A percentile compares a stretch with the other conserved stretches of the same genome.
These are phyloP conservation scores for Tylopilus felleus DNA, from an alignment of 768 basidiomycete genomes.

Conservation along the genomic window DNA sequence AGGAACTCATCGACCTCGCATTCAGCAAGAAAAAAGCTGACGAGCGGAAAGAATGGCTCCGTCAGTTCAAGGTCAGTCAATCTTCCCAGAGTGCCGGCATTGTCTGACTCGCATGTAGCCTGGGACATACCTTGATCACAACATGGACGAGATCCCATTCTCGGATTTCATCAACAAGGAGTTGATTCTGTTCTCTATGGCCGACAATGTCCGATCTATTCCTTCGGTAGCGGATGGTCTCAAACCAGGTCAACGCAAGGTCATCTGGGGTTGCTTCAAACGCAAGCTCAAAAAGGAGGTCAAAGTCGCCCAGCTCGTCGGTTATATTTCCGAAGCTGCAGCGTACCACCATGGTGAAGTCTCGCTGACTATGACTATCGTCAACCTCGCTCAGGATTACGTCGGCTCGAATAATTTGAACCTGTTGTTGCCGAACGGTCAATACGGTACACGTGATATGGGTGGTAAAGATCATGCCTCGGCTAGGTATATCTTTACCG, in stretches of 20 bases:
- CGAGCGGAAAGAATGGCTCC: constrained; percentile 96
- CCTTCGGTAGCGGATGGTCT: constrained; percentile 91
- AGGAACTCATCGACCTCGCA: constrained; percentile 89
- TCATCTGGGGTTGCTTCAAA: constrained; percentile 95
- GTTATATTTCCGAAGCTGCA: constrained; percentile 91
- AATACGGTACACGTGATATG: constrained; percentile 90
- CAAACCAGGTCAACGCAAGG: constrained; percentile 97
- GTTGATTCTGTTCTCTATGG: constrained; percentile 98
- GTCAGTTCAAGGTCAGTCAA: constrained; percentile 74
- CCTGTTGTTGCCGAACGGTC: constrained; percentile 82
- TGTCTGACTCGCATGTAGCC: constrained; percentile 48
- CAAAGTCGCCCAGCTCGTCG: constrained; percentile 95
- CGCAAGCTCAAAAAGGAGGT: constrained; percentile 88
- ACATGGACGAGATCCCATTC: constrained; percentile 78
- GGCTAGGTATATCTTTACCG: constrained; percentile 93
- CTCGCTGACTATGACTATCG: constrained; percentile 83
- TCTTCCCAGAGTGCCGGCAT: not conserved
- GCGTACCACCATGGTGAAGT: constrained; percentile 97
- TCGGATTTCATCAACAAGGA: constrained; percentile 98
- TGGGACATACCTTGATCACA: constrained; percentile 91
- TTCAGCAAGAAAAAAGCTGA: constrained; percentile 99
- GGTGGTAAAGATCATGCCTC: constrained; percentile 98
- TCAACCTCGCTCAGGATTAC: constrained; percentile 90
- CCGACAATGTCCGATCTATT: constrained; percentile 97
- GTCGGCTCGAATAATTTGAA: constrained; percentile 97